Evolutionary conservation across 2,329 filamentous ascomycete genomes (phyloP).

Genomic region (Bimuria novae-zelandiae): DNA sequence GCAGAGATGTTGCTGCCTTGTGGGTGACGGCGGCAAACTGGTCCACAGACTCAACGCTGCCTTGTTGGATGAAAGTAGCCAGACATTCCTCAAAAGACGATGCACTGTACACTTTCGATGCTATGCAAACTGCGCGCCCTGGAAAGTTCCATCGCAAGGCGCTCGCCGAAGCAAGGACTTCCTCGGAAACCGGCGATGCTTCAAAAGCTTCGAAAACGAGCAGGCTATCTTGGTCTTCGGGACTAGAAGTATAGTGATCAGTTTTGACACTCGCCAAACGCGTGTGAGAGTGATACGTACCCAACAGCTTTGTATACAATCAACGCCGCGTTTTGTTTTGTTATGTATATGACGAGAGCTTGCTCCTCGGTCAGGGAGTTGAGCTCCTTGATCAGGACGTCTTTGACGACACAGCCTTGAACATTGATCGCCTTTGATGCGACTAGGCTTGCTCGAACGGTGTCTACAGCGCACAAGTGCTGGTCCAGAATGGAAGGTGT

Average conservation of each 20-base stretch:
- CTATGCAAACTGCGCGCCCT: constrained; percentile 55
- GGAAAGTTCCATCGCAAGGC: constrained; percentile 66
- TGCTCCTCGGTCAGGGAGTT: constrained; percentile 16
- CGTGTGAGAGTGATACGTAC: constrained; percentile 40
- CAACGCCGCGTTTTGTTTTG: constrained; percentile 56
- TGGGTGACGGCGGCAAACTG: constrained; percentile 56
- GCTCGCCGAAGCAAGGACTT: constrained; percentile 57
- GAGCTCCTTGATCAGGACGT: constrained; percentile 25
- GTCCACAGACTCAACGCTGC: constrained; percentile 59
- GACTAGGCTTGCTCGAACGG: constrained; percentile 20
- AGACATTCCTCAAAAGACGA: constrained; percentile 55
- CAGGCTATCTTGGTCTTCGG: constrained; percentile 2
- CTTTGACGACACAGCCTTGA: constrained; percentile 28
- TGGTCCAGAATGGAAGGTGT: constrained; percentile 14
- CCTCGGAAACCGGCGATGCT: constrained; percentile 57
- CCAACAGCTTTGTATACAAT: constrained; percentile 43
- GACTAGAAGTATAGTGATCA: neutral
- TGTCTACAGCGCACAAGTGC: constrained; percentile 17
- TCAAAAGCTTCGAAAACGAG: constrained; percentile 66
- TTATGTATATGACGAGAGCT: constrained; percentile 51
- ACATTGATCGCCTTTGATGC: constrained; percentile 28
- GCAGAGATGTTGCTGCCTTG: constrained; percentile 57
- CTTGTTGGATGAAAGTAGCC: constrained; percentile 60
- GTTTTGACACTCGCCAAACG: too few relatives aligned
- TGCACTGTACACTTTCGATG: constrained; percentile 46